These are phyloP conservation scores for Eucalyptus grandis DNA, from an alignment of 345 rosid genomes.

Conservation along the genomic window DNA sequence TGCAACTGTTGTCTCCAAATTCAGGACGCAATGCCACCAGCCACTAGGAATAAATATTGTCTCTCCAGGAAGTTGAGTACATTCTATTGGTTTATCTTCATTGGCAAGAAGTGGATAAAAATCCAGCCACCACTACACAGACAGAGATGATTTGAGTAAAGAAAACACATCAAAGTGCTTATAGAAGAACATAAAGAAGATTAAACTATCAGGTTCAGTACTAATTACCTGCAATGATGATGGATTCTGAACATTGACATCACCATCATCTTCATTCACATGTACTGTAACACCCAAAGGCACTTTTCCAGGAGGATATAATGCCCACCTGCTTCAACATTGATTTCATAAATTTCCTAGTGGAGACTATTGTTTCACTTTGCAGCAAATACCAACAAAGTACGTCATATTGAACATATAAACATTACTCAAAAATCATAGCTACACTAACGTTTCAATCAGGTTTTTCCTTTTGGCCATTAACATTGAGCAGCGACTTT, in stretches of 20 bases:
- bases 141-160: not conserved
- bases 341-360: not conserved
- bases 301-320: constrained; percentile 98
- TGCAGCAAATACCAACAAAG: not conserved
- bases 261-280: constrained; percentile 93
- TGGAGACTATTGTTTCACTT: not conserved
- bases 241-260: constrained; percentile 80
- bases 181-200: not conserved
- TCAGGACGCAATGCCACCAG: constrained; percentile 98
- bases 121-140: constrained; percentile 88
- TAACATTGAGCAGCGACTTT: not conserved
- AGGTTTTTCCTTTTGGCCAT: not conserved
- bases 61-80: constrained; percentile 87
- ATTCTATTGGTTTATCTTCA: constrained; percentile 88
- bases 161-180: not conserved
- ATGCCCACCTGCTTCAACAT: constrained; percentile 70
- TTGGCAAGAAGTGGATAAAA: constrained; percentile 89
- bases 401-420: not conserved
- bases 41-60: constrained; percentile 95
- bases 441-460: not conserved
- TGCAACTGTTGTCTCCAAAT: constrained; percentile 83
- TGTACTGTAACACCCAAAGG: constrained; percentile 95
- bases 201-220: not conserved
- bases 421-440: not conserved
- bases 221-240: constrained; percentile 78